Evolutionary conservation across 73 alveolate species (phyloP).

Genomic region (Urostyla sp.): DNA sequence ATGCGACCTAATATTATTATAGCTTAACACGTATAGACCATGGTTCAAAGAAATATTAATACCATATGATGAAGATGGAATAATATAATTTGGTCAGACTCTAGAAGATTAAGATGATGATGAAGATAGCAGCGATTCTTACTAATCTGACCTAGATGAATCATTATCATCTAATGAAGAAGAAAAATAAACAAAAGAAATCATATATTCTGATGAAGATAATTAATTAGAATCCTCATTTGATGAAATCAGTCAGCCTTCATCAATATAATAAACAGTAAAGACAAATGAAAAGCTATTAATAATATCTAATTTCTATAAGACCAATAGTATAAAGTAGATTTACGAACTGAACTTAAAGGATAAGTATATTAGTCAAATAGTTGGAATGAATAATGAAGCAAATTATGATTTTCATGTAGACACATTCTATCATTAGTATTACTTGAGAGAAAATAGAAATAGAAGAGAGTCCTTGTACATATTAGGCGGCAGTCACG

Average conservation of each 20-base stretch:
- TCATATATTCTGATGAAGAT: not conserved
- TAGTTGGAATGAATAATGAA: not conserved
- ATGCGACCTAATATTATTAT: not conserved
- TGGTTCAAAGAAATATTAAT: conserved; percentile 49
- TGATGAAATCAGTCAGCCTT: not conserved
- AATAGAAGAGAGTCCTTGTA: not conserved
- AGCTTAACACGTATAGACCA: conserved; percentile 15
- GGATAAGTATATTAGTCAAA: not conserved
- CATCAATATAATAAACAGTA: not conserved
- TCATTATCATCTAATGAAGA: not conserved
- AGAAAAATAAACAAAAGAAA: not conserved
- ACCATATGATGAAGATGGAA: conserved; percentile 25
- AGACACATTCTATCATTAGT: conserved; percentile 29
- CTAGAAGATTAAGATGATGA: not conserved
- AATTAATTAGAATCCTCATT: not conserved
- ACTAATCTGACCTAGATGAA: not conserved
- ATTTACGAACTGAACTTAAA: not conserved
- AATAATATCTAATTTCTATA: conserved; percentile 27
- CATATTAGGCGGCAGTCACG: conserved; percentile 15
- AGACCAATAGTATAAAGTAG: not conserved
- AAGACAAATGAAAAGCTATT: not conserved
- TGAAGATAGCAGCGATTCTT: not conserved
- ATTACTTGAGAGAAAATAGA: not conserved
- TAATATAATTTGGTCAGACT: conserved; percentile 17
- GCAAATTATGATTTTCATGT: not conserved